Base-by-base conservation (phyloP, 306 rosid species). In the Geum urbanum region DNA sequence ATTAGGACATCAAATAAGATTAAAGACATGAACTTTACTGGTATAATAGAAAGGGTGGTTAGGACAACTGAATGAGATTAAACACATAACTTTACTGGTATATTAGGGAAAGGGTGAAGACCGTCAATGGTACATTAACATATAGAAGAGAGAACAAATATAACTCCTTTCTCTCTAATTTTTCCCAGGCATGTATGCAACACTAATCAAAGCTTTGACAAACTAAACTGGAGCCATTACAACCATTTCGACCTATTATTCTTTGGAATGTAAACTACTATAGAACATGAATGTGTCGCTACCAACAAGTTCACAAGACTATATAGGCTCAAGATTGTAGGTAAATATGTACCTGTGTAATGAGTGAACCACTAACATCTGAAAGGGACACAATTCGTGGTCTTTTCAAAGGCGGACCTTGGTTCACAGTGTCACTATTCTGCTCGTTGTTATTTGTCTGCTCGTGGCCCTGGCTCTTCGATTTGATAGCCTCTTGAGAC, bases 331-430 rank as follows among this genome's bases (percentile, higher is more conserved):
- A 48, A 69, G 66, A 76, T 67, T 1, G 24, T 32, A 32, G 37
- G 3, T 32, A 32, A 24, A 24, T 20, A 41, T 62, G 48, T 64
- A 88, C 98, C 95, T 87, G 96, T 72, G 81, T 79, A 90, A 94
- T 82, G n/a, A 94, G 84, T 22, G 89, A 88, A 73, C 92, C 76
- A 75, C 89, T 83, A 60, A 86, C 73, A 83, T 84, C 84, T 8
- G 89, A 81, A 53, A 86, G 74, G 54, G 87, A 55, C 46, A 78
- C 69, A 63, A 83, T 68, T 0, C 92, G 66, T 71, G 63, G 92
- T 72, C 86, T 84, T 82, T 94, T 94, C 27, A 78, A 76, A 68
- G 81, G 78, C 72, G 90, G 90, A 52, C 80, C 85, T 78, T 86
- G 84, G 57, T 75, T 57, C 79, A 52, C 81, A 66, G 69, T 78